phyloP scores from a whole-genome alignment of 352 stramenopile species.

The Salisapilia sapeloensis region DNA sequence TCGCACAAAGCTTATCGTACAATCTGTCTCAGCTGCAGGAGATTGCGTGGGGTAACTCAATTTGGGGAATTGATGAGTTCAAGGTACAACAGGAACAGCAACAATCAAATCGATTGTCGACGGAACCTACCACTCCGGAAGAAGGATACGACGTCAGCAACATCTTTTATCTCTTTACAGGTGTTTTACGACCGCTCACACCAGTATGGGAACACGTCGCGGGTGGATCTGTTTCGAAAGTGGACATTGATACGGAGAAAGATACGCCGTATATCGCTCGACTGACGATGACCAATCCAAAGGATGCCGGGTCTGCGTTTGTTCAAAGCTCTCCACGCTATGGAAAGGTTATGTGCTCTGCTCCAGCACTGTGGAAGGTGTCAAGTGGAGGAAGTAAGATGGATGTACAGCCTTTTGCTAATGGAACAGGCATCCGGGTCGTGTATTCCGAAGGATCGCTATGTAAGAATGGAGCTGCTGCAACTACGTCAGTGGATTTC shows the following conservation, averaged over 20 bases:
- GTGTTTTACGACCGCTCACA: slow-evolving; percentile 44
- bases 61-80: too few relatives aligned
- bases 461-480: slow-evolving; percentile 23
- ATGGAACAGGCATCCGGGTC: slow-evolving; percentile 39
- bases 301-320: slow-evolving; percentile 44
- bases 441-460: slow-evolving; percentile 27
- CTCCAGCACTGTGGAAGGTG: slow-evolving; percentile 53
- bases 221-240: slow-evolving; percentile 35
- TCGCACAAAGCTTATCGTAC: slow-evolving; percentile 17
- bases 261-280: slow-evolving; percentile 35
- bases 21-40: slow-evolving; percentile 54
- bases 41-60: slow-evolving; percentile 55
- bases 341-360: slow-evolving; percentile 51
- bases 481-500: slow-evolving; percentile 43
- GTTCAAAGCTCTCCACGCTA: slow-evolving; percentile 47
- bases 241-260: slow-evolving; percentile 23
- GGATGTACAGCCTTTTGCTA: slow-evolving; percentile 29
- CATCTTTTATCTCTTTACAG: slow-evolving; percentile 25
- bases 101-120: too few relatives aligned
- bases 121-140: slow-evolving; percentile 16
- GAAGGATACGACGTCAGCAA: slow-evolving; percentile 26
- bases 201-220: slow-evolving; percentile 29
- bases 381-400: slow-evolving; percentile 42
- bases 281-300: slow-evolving; percentile 33
- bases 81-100: too few relatives aligned